Conservation (phyloP, 805 yeast genomes). For the Sugiyamaella smithiae region DNA sequence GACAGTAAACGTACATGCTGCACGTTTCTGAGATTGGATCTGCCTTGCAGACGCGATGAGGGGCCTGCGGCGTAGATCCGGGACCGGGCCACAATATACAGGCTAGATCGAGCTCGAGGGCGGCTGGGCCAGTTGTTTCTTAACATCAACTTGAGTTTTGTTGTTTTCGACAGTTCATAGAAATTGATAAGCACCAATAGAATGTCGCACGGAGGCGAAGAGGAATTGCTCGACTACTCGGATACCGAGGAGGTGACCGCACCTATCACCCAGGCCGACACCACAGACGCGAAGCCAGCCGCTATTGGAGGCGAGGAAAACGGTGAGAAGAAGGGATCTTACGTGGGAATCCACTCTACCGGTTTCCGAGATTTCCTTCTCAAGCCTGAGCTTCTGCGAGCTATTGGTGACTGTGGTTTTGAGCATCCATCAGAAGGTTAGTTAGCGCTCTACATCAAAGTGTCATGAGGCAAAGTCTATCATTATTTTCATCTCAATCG, state of each 20-base stretch:
- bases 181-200: no score
- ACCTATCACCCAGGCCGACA: constrained; percentile 39
- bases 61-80: neutral
- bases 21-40: no score
- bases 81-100: neutral
- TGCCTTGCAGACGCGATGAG: neutral
- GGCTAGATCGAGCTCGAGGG: neutral
- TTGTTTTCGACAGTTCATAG: neutral
- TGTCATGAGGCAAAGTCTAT: constrained; percentile 3
- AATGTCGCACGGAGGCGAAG: constrained; percentile 97
- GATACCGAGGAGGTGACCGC: constrained; percentile 87
- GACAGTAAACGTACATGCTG: no score
- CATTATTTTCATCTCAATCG: no score
- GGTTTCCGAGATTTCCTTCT: constrained; percentile 96
- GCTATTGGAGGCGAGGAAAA: constrained; percentile 40
- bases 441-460: constrained; percentile 38
- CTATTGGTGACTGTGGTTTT: constrained; percentile 98
- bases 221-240: constrained; percentile 98
- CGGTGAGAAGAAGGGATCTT: constrained; percentile 85
- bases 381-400: constrained; percentile 95
- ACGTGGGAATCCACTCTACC: constrained; percentile 96
- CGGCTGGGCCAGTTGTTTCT: neutral
- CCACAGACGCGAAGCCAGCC: constrained; percentile 31
- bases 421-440: constrained; percentile 99
- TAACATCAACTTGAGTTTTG: neutral